Base-by-base conservation (phyloP, 1,284 basidiomycete genomes). In the Chalciporus sp. region DNA sequence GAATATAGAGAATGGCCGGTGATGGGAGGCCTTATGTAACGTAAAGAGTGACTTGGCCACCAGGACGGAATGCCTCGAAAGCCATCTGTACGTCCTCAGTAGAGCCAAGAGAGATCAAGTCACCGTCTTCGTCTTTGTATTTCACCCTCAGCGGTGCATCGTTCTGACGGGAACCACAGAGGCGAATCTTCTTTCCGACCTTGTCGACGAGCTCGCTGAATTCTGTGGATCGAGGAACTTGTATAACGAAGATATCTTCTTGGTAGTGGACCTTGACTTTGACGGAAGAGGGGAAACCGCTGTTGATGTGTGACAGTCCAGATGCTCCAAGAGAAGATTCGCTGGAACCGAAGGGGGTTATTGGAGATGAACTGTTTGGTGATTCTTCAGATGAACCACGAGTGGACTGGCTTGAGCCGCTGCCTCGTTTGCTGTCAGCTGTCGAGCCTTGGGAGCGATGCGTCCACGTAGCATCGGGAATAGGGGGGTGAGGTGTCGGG, bases 71-170 rank as follows among this genome's bases (percentile, higher is more conserved):
- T 56, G 84, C 81, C 71, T 94, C 92, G 61, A 94, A 93, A 44
- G 93, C 92, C 84, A 94, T 92, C 59, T 90, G 88, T 19, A 94
- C 88, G 68, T 95, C 93, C 68, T 95, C 93, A 46, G 91, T 93
- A 47, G 90, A 92, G 28, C 87, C 88, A 57, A 95, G 79, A 37
- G 85, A 87, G 46, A 95, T 84, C 79, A 91, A 77, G 69, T 95
- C 93, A n/a, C 91, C 92, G 62, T 95, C 92, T 68, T 95, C 93
- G 72, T 95, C 93, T 69, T 80, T 85, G 72, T 95, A 95, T 71
- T 92, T 93, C 60, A 95, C 85, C 49, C 91, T 85, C 62, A 95
- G 73, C 0, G 90, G 88, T 23, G 83, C 82, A 67, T 89, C 85
- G 40, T 86, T 85, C 37, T 90, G 77, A 51, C 86, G 78, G 4